Evolutionary conservation across 2,329 filamentous ascomycete species (phyloP).

Genomic region (Malbranchea cinnamomea): DNA sequence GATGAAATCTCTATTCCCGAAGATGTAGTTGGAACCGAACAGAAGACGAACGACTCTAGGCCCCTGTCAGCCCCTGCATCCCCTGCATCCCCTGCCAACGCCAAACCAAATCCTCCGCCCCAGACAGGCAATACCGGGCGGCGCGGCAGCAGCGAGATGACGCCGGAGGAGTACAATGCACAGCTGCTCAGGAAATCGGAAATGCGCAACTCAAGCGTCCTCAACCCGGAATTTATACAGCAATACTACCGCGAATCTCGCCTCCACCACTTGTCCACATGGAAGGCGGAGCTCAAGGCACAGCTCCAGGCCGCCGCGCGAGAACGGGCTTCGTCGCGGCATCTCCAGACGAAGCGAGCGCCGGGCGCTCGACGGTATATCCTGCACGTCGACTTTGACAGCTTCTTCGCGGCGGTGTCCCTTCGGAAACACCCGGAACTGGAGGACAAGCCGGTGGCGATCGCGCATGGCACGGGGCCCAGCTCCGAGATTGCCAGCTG

Average conservation of each 20-base stretch:
- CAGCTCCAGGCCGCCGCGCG: constrained; percentile 67
- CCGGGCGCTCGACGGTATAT: constrained; percentile 62
- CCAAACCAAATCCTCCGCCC: no score
- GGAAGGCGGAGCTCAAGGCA: constrained; percentile 90
- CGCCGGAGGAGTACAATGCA: constrained; percentile 86
- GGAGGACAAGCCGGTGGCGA: constrained; percentile 64
- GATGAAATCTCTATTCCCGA: neutral
- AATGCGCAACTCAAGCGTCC: constrained; percentile 75
- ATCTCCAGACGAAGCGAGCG: constrained; percentile 36
- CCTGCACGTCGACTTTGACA: constrained; percentile 94
- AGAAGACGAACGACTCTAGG: no score
- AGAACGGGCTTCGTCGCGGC: constrained; percentile 42
- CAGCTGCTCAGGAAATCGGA: constrained; percentile 69
- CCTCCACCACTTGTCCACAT: constrained; percentile 84
- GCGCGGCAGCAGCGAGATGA: constrained; percentile 37
- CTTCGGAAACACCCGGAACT: constrained; percentile 62
- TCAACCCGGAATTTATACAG: constrained; percentile 83
- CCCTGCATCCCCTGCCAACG: no score
- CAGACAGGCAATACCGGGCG: no score
- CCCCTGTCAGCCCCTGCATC: no score
- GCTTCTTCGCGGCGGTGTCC: constrained; percentile 93
- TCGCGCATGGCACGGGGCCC: constrained; percentile 72
- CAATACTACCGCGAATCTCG: constrained; percentile 93
- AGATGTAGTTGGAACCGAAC: neutral
- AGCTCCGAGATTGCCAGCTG: constrained; percentile 95